Evolutionary conservation across 768 basidiomycete species (phyloP).

Genomic region (Tylopilus cervinicoccineus): DNA sequence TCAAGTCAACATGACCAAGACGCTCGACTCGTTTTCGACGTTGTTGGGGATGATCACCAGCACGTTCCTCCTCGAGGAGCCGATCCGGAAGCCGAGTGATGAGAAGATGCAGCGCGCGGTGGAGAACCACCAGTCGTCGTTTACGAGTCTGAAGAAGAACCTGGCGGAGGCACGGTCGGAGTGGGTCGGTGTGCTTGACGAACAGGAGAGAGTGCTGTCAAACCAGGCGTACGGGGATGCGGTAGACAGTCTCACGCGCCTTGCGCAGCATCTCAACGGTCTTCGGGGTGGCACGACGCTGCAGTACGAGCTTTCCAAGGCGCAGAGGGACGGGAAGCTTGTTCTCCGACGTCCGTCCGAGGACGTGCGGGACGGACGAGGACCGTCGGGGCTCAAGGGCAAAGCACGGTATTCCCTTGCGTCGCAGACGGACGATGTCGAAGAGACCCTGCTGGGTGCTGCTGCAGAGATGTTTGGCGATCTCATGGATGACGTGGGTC

Average conservation of each 20-base stretch:
- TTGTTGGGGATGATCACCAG: constrained; percentile 77
- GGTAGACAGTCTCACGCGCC: constrained; percentile 78
- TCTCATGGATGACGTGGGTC: constrained; percentile 73
- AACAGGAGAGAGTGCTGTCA: constrained; percentile 23
- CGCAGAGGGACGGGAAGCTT: constrained; percentile 45
- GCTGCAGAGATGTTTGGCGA: constrained; percentile 76
- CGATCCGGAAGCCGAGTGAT: constrained; percentile 49
- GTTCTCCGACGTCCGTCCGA: constrained; percentile 23
- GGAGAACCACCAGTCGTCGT: constrained; percentile 81
- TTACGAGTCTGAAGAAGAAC: constrained; percentile 84
- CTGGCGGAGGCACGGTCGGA: constrained; percentile 87
- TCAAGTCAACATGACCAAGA: constrained; percentile 80
- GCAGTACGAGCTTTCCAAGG: constrained; percentile 77
- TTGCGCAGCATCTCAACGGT: constrained; percentile 93
- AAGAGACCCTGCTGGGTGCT: constrained; percentile 36
- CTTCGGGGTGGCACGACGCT: constrained; percentile 78
- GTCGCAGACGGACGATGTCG: constrained; percentile 41
- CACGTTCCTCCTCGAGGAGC: constrained; percentile 81
- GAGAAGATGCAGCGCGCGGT: constrained; percentile 76
- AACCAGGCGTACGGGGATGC: constrained; percentile 78
- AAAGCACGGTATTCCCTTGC: constrained; percentile 28
- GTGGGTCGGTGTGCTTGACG: constrained; percentile 42
- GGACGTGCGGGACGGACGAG: constrained; percentile 13
- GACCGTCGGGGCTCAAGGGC: constrained; percentile 18
- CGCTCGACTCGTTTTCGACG: constrained; percentile 85